Percentiles rank a stretch among this genome's conserved stretches.
Conservation (phyloP, 176 grass and related monocot genomes). For the Otatea glauca region DNA sequence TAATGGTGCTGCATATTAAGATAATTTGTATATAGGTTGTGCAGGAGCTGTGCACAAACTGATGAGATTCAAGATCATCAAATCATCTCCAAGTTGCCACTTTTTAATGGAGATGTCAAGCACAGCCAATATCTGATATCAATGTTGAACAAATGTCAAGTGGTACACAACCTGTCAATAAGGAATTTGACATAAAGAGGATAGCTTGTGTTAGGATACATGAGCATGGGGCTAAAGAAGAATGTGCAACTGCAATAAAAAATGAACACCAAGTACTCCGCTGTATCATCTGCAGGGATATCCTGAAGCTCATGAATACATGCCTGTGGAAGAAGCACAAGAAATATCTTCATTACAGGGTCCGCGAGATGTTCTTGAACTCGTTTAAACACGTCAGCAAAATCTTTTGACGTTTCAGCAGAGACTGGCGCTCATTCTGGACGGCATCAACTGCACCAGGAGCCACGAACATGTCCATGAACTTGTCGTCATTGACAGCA, state of each 20-base stretch:
- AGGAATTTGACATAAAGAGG: slow-evolving; percentile 42
- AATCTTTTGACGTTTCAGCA: slow-evolving; percentile 92
- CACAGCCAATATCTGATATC: slow-evolving; percentile 10
- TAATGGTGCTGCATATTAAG: neutral
- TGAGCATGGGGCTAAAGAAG: neutral
- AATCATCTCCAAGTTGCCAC: slow-evolving; percentile 18
- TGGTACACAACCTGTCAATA: slow-evolving; percentile 47
- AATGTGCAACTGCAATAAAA: slow-evolving; percentile 29
- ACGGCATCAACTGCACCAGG: slow-evolving; percentile 72
- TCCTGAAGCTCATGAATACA: slow-evolving; percentile 32
- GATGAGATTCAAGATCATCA: slow-evolving; percentile 26
- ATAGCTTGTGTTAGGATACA: slow-evolving; percentile 29
- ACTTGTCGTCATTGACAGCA: slow-evolving; percentile 85
- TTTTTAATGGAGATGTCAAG: slow-evolving; percentile 2
- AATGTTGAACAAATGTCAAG: slow-evolving; percentile 29
- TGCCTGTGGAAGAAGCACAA: neutral
- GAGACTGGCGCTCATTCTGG: slow-evolving; percentile 75
- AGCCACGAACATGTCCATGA: slow-evolving; percentile 97
- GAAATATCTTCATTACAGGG: slow-evolving; percentile 50
- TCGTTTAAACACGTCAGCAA: slow-evolving; percentile 81
- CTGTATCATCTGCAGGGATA: slow-evolving; percentile 22
- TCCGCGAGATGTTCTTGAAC: slow-evolving; percentile 85
- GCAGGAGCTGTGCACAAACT: slow-evolving; percentile 9
- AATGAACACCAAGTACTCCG: neutral
- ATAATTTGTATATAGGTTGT: slow-evolving; percentile 5